Base-by-base conservation (phyloP, 1,139 yeast species). In the Geotrichum candidum region DNA sequence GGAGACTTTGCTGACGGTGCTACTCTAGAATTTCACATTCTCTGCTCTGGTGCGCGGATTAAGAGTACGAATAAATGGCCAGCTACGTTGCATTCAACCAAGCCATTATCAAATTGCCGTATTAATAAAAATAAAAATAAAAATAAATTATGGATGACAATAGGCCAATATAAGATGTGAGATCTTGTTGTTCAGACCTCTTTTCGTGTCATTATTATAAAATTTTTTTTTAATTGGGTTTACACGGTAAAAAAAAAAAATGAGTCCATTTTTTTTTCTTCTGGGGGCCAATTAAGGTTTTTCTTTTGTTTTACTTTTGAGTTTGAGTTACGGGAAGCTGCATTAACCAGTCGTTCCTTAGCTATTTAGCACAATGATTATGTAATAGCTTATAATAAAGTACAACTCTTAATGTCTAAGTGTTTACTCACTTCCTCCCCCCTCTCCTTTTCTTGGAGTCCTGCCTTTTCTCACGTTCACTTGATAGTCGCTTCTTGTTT, bases 241-340 rank as follows among this genome's bases (percentile, higher is more conserved):
- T n/a, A 41, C 10, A 41, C 10, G 38, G 13, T 27, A 18, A 18
- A 15, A 29, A n/a, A 29, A 18, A 18, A 31, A 29, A 11, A 29
- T 31, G 33, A 31, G 18, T 27, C 54, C 38, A 27, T 18, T 27
- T 27, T 18, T 29, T 29, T 51, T 18, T 18, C 15, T 31, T 13
- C 46, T 41, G 35, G 56, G 2, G 2, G 23, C 15, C 35, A 38
- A 22, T 22, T 53, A 22, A 31, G 18, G 45, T 15, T n/a, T 25
- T 18, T 41, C 22, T 41, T n/a, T 41, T 41, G 6, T 41, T 41
- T 41, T 41, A n/a, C 18, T 41, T 41, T 7, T 7, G 22, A n/a
- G n/a, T 48, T 48, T 50, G 58, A 48, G 58, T 50, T 54, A 29
- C 57, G 51, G 53, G 57, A 46, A 54, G 50, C 13, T 54, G 51